Evolutionary conservation across 192 early-diverging fungal genomes (phyloP), one percentile per base, ranked within the genome.

Genomic region (Coemansia sp.): DNA sequence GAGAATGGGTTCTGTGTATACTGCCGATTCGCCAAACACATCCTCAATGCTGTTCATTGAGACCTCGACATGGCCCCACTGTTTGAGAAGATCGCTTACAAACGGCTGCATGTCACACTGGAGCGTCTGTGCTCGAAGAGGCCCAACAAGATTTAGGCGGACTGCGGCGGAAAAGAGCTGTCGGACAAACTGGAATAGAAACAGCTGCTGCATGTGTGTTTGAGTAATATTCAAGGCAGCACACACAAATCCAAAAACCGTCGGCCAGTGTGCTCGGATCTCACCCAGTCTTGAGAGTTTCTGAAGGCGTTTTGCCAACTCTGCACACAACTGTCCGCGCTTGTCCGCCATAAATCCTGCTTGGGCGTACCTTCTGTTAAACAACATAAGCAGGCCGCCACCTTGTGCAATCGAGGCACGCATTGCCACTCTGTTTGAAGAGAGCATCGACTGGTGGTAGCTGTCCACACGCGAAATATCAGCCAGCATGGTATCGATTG

Each of bases 151-250:
- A 69, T 95, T 95, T 37, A 98, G 82, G 11, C 96, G 86, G 22
- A 98, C 90, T 7, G 93, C 94, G 0, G 94, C 89, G 1, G 93
- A 95, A 52, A 95, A 85, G 9, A 94, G 73, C n/a, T 91, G 86
- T 11, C 96, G 89, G n/a, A 89, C 87, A 84, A 93, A 93, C 41
- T 94, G 78, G 74, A 93, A 96, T 57, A 98, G 64, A 65, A 87
- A 91, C 41, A 96, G 82, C 65, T 90, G 88, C 66, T 88, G 78
- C 11, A 90, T 87, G 46, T 89, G 88, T 8, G 87, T 90, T 22
- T 73, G 42, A 41, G 67, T 62, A 55, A 82, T 71, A 43, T 67
- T 75, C 19, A 77, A 19, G 39, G 79, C 74, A 8, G 65, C 79
- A 68, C 90, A 89, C 7, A 90, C 80, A 37, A 94, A 71, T 1